phyloP scores from a whole-genome alignment of 2,329 filamentous ascomycete species.

The Neoascochyta sp. region DNA sequence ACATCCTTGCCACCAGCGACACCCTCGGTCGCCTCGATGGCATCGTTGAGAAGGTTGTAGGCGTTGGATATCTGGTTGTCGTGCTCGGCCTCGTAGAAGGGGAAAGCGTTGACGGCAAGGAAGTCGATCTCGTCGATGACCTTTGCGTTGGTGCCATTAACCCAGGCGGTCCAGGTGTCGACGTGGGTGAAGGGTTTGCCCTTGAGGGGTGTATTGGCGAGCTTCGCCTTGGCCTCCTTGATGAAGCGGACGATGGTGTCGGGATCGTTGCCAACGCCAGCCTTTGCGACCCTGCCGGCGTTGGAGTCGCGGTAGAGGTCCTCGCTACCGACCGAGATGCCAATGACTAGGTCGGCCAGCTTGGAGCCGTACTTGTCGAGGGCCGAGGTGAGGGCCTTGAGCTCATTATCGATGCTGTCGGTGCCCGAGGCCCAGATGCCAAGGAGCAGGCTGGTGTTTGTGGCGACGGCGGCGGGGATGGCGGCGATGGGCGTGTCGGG shows the following conservation, averaged over 20 bases:
- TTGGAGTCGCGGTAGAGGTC: conserved; percentile 67
- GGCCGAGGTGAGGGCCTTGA: conserved; percentile 30
- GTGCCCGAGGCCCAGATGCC: conserved; percentile 54
- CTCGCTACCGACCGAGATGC: conserved; percentile 38
- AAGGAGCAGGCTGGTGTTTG: conserved; percentile 36
- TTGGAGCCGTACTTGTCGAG: conserved; percentile 39
- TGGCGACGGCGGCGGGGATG: conserved; percentile 34
- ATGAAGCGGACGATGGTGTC: conserved; percentile 60
- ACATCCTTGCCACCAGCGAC: conserved; percentile 33
- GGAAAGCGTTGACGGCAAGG: conserved; percentile 37
- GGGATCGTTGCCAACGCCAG: conserved; percentile 61
- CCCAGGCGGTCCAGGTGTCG: conserved; percentile 38
- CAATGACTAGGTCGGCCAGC: conserved; percentile 49
- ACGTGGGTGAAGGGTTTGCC: conserved; percentile 46
- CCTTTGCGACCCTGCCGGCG: conserved; percentile 59
- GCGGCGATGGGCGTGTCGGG: conserved; percentile 59
- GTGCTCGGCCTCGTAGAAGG: conserved; percentile 36
- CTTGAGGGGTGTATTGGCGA: conserved; percentile 59
- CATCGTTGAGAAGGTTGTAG: conserved; percentile 39
- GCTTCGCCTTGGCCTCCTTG: conserved; percentile 40
- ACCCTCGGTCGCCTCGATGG: conserved; percentile 26
- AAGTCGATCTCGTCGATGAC: conserved; percentile 39
- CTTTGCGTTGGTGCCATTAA: conserved; percentile 34
- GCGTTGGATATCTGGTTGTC: conserved; percentile 36
- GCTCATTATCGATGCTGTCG: conserved; percentile 33